These are phyloP conservation scores for Russula compacta DNA, from an alignment of 768 basidiomycete species.

Conservation along the genomic window DNA sequence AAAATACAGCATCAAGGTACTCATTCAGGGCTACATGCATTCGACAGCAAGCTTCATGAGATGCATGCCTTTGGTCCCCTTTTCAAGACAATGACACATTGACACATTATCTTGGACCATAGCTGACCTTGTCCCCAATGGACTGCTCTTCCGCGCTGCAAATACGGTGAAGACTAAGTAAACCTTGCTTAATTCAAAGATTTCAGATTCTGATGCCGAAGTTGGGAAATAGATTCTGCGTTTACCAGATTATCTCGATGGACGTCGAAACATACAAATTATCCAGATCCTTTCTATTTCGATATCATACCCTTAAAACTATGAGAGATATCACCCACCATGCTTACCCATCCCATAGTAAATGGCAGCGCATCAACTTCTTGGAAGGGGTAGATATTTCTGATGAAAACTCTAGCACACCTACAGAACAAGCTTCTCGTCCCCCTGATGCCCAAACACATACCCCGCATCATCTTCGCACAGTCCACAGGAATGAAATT, in stretches of 20 bases:
- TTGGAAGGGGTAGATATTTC: slow-evolving; percentile 17
- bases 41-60: slow-evolving; percentile 35
- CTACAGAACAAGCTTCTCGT: not conserved
- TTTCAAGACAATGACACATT: not conserved
- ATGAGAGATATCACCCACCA: slow-evolving; percentile 35
- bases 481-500: slow-evolving; percentile 44
- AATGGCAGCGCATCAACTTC: slow-evolving; percentile 32
- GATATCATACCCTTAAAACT: slow-evolving; percentile 39
- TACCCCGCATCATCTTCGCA: slow-evolving; percentile 36
- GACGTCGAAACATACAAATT: slow-evolving; percentile 34
- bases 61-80: slow-evolving; percentile 22
- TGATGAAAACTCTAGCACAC: not conserved
- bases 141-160: slow-evolving; percentile 25
- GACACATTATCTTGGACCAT: not conserved
- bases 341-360: slow-evolving; percentile 22
- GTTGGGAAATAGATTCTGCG: slow-evolving; percentile 29
- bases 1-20: not conserved
- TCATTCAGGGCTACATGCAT: slow-evolving; percentile 17
- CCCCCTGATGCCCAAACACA: slow-evolving; percentile 15
- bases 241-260: slow-evolving; percentile 39
- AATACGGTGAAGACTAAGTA: slow-evolving; percentile 25
- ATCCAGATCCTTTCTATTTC: slow-evolving; percentile 43
- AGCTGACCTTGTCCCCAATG: slow-evolving; percentile 27
- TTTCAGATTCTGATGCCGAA: not conserved
- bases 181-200: slow-evolving; percentile 1